phyloP scores from a whole-genome alignment of 352 stramenopile genomes.

The Blastocystis sp. region DNA sequence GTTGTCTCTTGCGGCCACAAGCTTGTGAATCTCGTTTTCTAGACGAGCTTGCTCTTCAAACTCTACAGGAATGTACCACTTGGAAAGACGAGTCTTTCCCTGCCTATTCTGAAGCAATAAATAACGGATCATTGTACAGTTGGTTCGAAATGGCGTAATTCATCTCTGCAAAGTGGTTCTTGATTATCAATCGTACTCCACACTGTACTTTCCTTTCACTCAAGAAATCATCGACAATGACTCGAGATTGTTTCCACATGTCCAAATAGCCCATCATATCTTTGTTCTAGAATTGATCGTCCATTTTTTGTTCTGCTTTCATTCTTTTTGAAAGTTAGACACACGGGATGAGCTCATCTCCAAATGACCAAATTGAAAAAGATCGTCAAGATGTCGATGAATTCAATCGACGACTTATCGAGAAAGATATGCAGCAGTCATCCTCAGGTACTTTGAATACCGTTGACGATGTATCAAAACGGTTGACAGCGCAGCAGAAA shows the following conservation, averaged over 20 bases:
- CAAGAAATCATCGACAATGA: too few species aligned
- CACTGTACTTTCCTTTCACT: background rate
- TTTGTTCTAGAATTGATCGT: background rate
- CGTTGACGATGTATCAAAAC: slow-evolving; percentile 71
- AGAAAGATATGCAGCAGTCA: slow-evolving; percentile 74
- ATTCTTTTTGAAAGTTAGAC: background rate
- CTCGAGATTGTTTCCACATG: background rate
- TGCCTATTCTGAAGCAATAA: slow-evolving; percentile 97
- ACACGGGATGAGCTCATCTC: slow-evolving; percentile 42
- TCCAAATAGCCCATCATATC: background rate
- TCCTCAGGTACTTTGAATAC: background rate
- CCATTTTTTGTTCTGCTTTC: background rate
- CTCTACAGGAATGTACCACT: slow-evolving; percentile 90
- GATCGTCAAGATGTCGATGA: slow-evolving; percentile 76
- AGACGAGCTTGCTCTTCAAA: slow-evolving; percentile 76
- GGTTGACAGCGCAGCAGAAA: slow-evolving; percentile 76
- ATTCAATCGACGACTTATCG: slow-evolving; percentile 78
- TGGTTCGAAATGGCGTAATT: slow-evolving; percentile 12
- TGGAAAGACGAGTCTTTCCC: slow-evolving; percentile 96
- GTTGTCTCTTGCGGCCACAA: slow-evolving; percentile 81
- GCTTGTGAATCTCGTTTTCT: slow-evolving; percentile 83
- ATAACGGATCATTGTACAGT: slow-evolving; percentile 83
- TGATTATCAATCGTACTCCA: background rate
- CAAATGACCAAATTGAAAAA: slow-evolving; percentile 67
- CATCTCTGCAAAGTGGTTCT: slow-evolving; percentile 17